Base-by-base conservation (phyloP, 768 basidiomycete species). In the Sporobolomyces phaffii region DNA sequence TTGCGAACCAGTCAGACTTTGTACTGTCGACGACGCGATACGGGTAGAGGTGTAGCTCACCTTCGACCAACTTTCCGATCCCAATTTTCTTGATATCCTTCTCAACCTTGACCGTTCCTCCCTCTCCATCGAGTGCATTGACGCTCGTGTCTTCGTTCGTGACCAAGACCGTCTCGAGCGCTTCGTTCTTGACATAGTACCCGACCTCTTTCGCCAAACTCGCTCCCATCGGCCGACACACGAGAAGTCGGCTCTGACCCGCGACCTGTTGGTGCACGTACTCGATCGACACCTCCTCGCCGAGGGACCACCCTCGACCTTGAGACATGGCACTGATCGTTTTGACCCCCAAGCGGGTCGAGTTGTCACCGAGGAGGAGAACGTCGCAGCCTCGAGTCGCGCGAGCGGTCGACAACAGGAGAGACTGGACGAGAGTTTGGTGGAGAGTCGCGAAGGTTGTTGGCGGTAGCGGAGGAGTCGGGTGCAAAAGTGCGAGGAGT, bases 41-140 rank as follows among this genome's bases (percentile, higher is more conserved):
- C 17, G 10, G 38, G 36, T 34, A 54, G 53, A 20, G 36, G 34
- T 7, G 3, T 9, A 14, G 17, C 69, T 31, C 49, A 73, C 70
- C 67, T 45, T 73, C 61, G 31, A 59, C 52, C 17, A 73, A 31
- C 17, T 49, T 56, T 22, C 64, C 67, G 33, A 73, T 64, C 10
- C 67, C 68, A 28, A 47, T 20, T 48, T 60, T 65, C 60, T 64
- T 69, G 43, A 50, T 43, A 33, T 60, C 69, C 29, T 53, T 60
- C 38, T 43, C 67, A 22, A 31, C 41, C 29, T 41, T 54, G 58
- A 45, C 47, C 26, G 2, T 31, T 22, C 33, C 49, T 15, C 41
- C 40, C 31, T n/a, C 26, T 34, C 13, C 24, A n/a, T 20, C 60
- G 14, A 22, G 11, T 17, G 6, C 41, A 6, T 17, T 33, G 10